Base-by-base conservation (phyloP, 2,329 filamentous ascomycete species). In the Claviceps arundinis region DNA sequence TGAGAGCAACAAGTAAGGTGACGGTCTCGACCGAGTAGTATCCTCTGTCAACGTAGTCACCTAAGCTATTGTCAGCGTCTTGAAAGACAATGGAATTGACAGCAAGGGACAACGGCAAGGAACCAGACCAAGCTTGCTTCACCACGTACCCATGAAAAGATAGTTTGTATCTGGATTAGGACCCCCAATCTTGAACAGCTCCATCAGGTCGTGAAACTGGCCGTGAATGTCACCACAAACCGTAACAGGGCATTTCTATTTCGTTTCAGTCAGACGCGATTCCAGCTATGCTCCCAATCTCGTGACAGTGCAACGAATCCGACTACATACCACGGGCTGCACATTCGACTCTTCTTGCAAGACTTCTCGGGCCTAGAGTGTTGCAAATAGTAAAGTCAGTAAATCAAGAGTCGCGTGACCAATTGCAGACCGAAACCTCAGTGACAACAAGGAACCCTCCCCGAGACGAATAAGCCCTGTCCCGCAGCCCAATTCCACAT, bases 11-110 rank as follows among this genome's bases (percentile, higher is more conserved):
- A 62, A 98, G 84, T 54, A 98, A 82, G 17, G 91, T 95, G 60
- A 98, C 90, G 6, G 93, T 97, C 77, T 98, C 93, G 60, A 98
- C 89, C 30, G 90, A 96, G 75, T 97, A 98, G 76, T 96, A 98
- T 58, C 93, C 93, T 75, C 93, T 84, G 70, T 98, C 93, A 64
- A 98, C 93, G 66, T 97, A 98, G 71, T 98, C 93, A 68, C 93
- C 89, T 94, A 37, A 34, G 51, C 30, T 9, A 42, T 50, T n/a
- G 46, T 40, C 54, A 54, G 47, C 44, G 50, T 52, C 17, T 38
- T 42, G 22, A 19, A 30, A 22, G 30, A 11, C 9, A 34, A 34
- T 4, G 30, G 3, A 34, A 9, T 34, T 11, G 9, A 34, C 30
- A 34, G 9, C 30, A 34, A 34, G 30, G 8, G 9, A 11, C 1